Percentiles rank a stretch among this genome's conserved stretches.
Conservation (phyloP, 1,284 basidiomycete genomes). For the Leccinum pachyderme region DNA sequence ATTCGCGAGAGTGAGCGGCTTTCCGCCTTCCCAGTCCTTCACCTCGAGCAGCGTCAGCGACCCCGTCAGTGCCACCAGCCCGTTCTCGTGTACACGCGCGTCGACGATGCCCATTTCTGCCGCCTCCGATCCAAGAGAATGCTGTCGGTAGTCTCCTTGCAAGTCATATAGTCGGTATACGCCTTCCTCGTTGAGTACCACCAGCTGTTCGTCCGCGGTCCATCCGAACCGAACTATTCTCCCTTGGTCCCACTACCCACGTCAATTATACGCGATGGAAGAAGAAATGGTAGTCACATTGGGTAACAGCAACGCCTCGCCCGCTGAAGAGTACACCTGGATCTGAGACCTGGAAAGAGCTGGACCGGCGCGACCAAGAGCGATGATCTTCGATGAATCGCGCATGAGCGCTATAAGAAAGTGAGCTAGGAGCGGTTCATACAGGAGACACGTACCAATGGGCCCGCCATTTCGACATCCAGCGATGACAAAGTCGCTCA, state of each 20-base stretch:
- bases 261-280: slow-evolving; percentile 10
- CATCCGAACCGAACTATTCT: slow-evolving; percentile 82
- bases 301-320: slow-evolving; percentile 63
- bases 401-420: slow-evolving; percentile 74
- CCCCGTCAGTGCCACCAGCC: slow-evolving; percentile 84
- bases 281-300: slow-evolving; percentile 54
- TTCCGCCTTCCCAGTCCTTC: slow-evolving; percentile 79
- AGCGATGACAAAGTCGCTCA: slow-evolving; percentile 80
- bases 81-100: slow-evolving; percentile 82
- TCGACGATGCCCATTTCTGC: slow-evolving; percentile 84
- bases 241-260: slow-evolving; percentile 76
- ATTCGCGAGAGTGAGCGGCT: slow-evolving; percentile 64
- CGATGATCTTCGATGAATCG: slow-evolving; percentile 79
- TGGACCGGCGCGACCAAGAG: slow-evolving; percentile 62
- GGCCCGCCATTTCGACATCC: slow-evolving; percentile 88
- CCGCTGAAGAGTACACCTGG: slow-evolving; percentile 73
- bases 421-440: not conserved
- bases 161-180: slow-evolving; percentile 89
- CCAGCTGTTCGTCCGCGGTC: slow-evolving; percentile 78
- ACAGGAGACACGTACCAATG: slow-evolving; percentile 56
- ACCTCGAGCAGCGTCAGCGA: slow-evolving; percentile 79
- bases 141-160: slow-evolving; percentile 80
- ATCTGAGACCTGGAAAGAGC: slow-evolving; percentile 74
- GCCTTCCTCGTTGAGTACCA: slow-evolving; percentile 90
- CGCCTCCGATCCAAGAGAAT: slow-evolving; percentile 83